Evolutionary conservation across 352 stramenopile genomes (phyloP), one percentile per base, ranked within the genome.

Genomic region (Globisporangium middletonii): DNA sequence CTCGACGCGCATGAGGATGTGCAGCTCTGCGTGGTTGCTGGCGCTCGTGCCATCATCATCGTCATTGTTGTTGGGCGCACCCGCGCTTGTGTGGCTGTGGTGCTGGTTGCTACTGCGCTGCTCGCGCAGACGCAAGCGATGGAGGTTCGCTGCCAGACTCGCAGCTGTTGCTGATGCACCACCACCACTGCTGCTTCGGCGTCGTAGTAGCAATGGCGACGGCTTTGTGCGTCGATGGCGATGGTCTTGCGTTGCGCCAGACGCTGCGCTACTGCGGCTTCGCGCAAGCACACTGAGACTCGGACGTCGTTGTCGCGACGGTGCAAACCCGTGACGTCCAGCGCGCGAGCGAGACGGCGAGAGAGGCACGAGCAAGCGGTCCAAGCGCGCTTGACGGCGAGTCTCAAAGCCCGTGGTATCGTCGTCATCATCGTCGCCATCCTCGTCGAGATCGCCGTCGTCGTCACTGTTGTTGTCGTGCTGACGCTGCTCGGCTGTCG

Each of bases 1-100:
- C 53, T 92, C 83, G 8, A 91, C 80, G 50, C 83, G 80, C 54
- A 79, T 64, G 27, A 93, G 65, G 53, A 93, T 91, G 57, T 77
- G 70, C 12, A 91, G 66, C 56, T 82, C 73, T 4, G 52, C 55
- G 15, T 33, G 72, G 71, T 64, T 69, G 59, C 66, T 67, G 50
- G 60, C 63, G 42, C 15, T 51, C 45, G 60, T 41, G 30, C 50
- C 46, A 4, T 64, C 52, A 8, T 67, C 67, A 11, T 57, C 48
- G 19, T 64, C 48, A 37, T 60, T 57, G 2, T 48, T 26, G 43
- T 48, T 48, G n/a, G n/a, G n/a, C n/a, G n/a, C n/a, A n/a, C n/a
- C n/a, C n/a, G n/a, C n/a, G n/a, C n/a, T n/a, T n/a, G 27, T 35
- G 27, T 26, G 33, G 18, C 13, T 37, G 12, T 48, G 46, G 46